Base-by-base conservation (phyloP, 2,329 filamentous ascomycete species). In the Monosporascus sp. region DNA sequence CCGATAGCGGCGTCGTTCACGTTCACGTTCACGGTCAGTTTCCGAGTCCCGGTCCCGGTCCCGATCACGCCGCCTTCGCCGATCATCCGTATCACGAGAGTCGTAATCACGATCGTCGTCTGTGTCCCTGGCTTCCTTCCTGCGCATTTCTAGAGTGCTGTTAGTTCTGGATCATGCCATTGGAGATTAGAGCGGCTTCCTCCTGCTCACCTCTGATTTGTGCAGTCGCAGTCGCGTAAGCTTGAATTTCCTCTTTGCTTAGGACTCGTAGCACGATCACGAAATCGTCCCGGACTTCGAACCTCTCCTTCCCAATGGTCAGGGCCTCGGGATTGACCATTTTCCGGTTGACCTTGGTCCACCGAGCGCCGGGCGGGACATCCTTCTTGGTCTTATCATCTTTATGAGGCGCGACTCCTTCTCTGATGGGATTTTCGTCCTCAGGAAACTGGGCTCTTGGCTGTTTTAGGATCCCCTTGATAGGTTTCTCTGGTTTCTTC, bases 351-450 rank as follows among this genome's bases (percentile, higher is more conserved):
- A 97, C 92, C 74, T 94, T 96, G 47, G 92, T 97, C 92, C 92
- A 97, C 51, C 90, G 83, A 36, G 92, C 92, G 53, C 88, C 89
- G 0, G 85, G 72, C 0, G 88, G 88, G 34, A 90, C 89, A 39
- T 89, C 86, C 56, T 86, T 84, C 63, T 81, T 83, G 46, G 77
- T 85, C 69, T 87, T 85, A 48, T 89, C 85, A 66, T 96, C 90
- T 72, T 96, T 96, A 65, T 96, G 82, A n/a, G 92, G 92, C 2
- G 92, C 91, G 6, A 96, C 93, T 17, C 92, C 93, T 68, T 97
- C 93, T 20, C 92, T 83, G 37, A 95, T 79, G 0, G 90, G 87
- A 59, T 91, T 86, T 1, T 84, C 82, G 56, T 96, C 88, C 65
- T 97, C 92, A 0, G 93, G 93, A 63, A 97, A 97, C 63, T 87